Base-by-base conservation (phyloP, 2,329 filamentous ascomycete species). In the Decorospora gaudefroyi region DNA sequence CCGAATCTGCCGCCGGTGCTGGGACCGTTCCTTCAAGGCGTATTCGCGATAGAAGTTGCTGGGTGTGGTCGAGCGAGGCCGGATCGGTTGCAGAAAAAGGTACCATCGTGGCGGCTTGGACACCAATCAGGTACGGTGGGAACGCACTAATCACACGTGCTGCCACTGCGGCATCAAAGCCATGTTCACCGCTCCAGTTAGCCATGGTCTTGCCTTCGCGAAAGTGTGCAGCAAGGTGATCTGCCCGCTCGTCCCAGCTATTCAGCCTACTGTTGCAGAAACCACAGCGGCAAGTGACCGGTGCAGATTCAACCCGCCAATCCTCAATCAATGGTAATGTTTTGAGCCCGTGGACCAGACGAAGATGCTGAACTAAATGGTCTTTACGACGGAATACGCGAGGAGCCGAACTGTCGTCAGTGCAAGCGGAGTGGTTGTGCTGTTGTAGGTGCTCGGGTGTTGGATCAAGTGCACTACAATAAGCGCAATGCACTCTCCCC, bases 321-420 rank as follows among this genome's bases (percentile, higher is more conserved):
- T 81, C 81, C 80, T 90, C 46, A 80, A 81, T 82, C 69, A 74
- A 56, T 72, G 70, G 60, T 77, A 85, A 68, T 41, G 80, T 74
- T 39, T 85, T 85, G 46, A 76, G 74, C 44, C 74, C 72, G 57
- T 82, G 79, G 67, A 81, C 78, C 29, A 82, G 65, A 16, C 78
- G 74, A 17, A 82, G 67, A 57, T 82, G 79, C 52, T 82, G 80
- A 18, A 79, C 76, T n/a, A 82, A 72, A 53, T 82, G 80, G 54
- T 82, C 80, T 59, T 82, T 82, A 16, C 79, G 72, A 51, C 78
- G 81, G 59, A 82, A 82, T 0, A 78, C 80, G 18, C 80, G 77
- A 53, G 87, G 83, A 37, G 77, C 74, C 2, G 76, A 51, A 2
- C 74, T 75, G 56, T 84, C 79, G 57, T 87, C 84, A 42, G 82